Conservation (phyloP, 495 filamentous ascomycete genomes). For the Mytilinidion resinicola region DNA sequence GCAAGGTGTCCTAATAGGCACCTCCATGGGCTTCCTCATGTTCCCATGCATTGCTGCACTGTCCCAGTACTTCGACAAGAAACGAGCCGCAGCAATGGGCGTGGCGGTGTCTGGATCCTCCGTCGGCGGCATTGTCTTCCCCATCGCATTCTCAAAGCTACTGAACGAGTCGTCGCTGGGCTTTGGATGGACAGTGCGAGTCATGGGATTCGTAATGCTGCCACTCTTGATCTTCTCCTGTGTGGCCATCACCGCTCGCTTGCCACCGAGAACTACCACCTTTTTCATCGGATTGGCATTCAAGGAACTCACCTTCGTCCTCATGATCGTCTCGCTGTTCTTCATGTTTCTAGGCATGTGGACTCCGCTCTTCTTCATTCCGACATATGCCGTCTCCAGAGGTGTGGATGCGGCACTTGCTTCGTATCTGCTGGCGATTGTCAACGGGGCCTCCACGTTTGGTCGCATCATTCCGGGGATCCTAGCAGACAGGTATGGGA, state of each 20-base stretch:
- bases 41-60: constrained; percentile 49
- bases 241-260: constrained; percentile 32
- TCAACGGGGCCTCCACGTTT: constrained; percentile 43
- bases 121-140: constrained; percentile 34
- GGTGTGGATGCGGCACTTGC: constrained; percentile 45
- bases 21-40: constrained; percentile 44
- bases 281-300: constrained; percentile 19
- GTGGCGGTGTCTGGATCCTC: constrained; percentile 49
- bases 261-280: constrained; percentile 24
- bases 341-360: constrained; percentile 49
- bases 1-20: constrained; percentile 52
- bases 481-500: constrained; percentile 49
- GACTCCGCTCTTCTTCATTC: constrained; percentile 52
- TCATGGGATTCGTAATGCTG: constrained; percentile 52
- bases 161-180: constrained; percentile 35
- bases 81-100: constrained; percentile 50
- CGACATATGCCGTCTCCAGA: constrained; percentile 43
- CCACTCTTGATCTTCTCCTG: constrained; percentile 36
- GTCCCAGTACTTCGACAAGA: constrained; percentile 50
- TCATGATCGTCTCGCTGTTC: constrained; percentile 38
- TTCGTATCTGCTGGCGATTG: constrained; percentile 28
- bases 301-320: constrained; percentile 27
- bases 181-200: constrained; percentile 56
- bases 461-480: constrained; percentile 53
- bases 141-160: constrained; percentile 27